These are phyloP conservation scores for Coemansia sp. DNA, from an alignment of 192 early-diverging fungal genomes.

Conservation along the genomic window DNA sequence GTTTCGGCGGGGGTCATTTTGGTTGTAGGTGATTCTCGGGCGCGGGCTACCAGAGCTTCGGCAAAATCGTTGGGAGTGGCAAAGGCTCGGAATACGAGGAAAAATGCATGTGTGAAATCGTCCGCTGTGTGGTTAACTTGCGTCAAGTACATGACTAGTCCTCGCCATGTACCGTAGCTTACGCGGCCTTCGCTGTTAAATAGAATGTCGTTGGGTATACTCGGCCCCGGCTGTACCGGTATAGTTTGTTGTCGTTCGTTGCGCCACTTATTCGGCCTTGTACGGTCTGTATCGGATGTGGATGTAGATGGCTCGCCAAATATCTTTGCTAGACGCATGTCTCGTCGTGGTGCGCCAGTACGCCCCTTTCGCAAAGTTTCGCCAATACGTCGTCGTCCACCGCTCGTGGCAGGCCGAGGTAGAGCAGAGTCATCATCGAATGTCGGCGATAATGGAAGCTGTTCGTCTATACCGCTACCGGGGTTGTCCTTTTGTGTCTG, in stretches of 20 bases:
- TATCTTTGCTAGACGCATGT: conserved; percentile 31
- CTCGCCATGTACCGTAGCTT: conserved; percentile 54
- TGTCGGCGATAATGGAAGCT: not conserved
- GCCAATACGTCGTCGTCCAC: conserved; percentile 15
- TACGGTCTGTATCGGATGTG: not conserved
- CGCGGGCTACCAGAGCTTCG: conserved; percentile 66
- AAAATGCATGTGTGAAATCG: conserved; percentile 70
- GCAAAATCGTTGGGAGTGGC: conserved; percentile 70
- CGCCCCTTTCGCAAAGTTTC: conserved; percentile 25
- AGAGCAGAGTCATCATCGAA: not conserved
- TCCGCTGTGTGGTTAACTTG: conserved; percentile 54
- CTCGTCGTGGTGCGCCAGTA: conserved; percentile 20
- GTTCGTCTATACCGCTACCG: not conserved
- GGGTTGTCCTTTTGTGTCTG: conserved; percentile 6
- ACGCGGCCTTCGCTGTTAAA: conserved; percentile 55
- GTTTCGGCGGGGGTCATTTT: conserved; percentile 59
- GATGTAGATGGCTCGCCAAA: conserved; percentile 26
- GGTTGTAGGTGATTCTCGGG: conserved; percentile 59
- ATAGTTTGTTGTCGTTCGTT: not conserved
- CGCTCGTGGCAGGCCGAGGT: not conserved
- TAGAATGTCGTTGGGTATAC: conserved; percentile 17
- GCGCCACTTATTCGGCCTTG: not conserved
- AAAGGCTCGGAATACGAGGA: conserved; percentile 87
- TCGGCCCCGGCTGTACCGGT: not conserved
- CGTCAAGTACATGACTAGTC: conserved; percentile 43